Conservation (phyloP, 371 early-diverging fungal species). For the Haplosporangium sp. region DNA sequence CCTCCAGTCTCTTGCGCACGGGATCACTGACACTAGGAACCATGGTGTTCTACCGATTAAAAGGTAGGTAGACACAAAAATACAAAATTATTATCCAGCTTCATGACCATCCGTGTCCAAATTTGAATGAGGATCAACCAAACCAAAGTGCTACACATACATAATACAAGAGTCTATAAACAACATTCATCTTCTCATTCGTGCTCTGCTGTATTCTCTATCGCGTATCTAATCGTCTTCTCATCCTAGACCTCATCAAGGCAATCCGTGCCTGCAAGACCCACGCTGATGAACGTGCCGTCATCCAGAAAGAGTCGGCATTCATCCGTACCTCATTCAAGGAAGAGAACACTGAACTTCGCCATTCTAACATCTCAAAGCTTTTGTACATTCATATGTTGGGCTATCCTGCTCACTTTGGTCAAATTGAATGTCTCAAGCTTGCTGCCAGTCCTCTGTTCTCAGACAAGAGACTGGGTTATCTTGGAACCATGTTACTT, state of each 20-base stretch:
- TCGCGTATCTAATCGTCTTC: background rate
- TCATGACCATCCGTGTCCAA: background rate
- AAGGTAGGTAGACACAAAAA: conserved; percentile 37
- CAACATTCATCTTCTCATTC: background rate
- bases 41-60: conserved; percentile 56
- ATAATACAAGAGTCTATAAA: background rate
- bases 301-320: conserved; percentile 97
- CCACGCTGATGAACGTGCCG: conserved; percentile 97
- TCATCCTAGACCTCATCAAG: conserved; percentile 88
- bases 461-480: conserved; percentile 96
- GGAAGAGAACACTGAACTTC: conserved; percentile 86
- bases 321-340: conserved; percentile 94
- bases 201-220: background rate
- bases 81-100: background rate
- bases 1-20: background rate
- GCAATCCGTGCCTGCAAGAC: conserved; percentile 96
- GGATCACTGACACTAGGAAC: conserved; percentile 10
- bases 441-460: conserved; percentile 93
- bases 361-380: conserved; percentile 94
- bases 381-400: conserved; percentile 98
- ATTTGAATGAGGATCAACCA: background rate
- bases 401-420: conserved; percentile 98
- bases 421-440: conserved; percentile 98
- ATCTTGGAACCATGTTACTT: conserved; percentile 95
- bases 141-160: background rate